phyloP scores from a whole-genome alignment of 2,329 filamentous ascomycete species.

The Penicillium brevicompactum region DNA sequence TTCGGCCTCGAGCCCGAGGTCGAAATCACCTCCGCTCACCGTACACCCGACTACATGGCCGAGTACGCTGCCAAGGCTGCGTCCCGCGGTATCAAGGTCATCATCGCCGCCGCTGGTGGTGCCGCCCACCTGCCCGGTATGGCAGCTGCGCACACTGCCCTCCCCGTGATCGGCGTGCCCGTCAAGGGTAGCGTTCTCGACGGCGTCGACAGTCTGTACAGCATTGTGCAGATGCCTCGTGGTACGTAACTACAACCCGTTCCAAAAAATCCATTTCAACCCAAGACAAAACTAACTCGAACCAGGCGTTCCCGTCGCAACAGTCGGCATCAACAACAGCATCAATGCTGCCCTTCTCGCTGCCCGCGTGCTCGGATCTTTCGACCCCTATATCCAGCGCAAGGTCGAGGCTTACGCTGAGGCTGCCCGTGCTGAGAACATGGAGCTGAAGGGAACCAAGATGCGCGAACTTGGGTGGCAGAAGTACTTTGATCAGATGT shows the following conservation, averaged over 20 bases:
- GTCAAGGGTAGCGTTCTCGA: constrained; percentile 74
- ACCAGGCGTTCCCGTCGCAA: constrained; percentile 69
- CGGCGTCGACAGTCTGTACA: constrained; percentile 70
- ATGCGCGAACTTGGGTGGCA: constrained; percentile 47
- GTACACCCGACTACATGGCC: constrained; percentile 71
- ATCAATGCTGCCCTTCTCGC: constrained; percentile 76
- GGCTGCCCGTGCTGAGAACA: constrained; percentile 44
- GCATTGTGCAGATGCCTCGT: constrained; percentile 75
- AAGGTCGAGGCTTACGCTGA: constrained; percentile 48
- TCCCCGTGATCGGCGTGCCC: constrained; percentile 77
- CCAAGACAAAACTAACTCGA: constrained; percentile 5
- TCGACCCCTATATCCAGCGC: constrained; percentile 42
- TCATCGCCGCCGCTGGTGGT: constrained; percentile 76
- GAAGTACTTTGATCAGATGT: constrained; percentile 49
- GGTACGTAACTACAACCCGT: constrained; percentile 44
- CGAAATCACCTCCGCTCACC: constrained; percentile 58
- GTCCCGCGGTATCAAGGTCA: constrained; percentile 67
- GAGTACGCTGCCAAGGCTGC: constrained; percentile 66
- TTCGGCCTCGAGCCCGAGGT: constrained; percentile 49
- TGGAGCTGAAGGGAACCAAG: constrained; percentile 46
- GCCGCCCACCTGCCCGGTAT: constrained; percentile 76
- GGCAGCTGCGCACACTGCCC: constrained; percentile 68
- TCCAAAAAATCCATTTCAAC: neutral
- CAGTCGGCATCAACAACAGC: constrained; percentile 78
- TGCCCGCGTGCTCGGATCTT: constrained; percentile 65